A percentile compares a stretch with the other conserved stretches of the same genome.
These are phyloP conservation scores for Colletotrichum liriopes DNA, from an alignment of 2,329 filamentous ascomycete genomes.

Conservation along the genomic window DNA sequence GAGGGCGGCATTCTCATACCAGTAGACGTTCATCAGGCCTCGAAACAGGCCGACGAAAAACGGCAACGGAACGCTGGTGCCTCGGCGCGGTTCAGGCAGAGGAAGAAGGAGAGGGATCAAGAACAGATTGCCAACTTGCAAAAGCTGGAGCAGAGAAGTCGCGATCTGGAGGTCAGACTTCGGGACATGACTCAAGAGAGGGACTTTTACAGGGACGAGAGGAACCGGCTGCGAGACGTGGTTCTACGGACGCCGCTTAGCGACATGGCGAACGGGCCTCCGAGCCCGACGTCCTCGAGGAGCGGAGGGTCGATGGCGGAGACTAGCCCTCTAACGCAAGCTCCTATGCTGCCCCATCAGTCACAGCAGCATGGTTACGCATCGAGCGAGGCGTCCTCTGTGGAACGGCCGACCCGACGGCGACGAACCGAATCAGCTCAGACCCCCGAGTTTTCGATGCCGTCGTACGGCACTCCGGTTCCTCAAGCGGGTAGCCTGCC, in stretches of 20 bases:
- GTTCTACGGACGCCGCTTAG: slow-evolving; percentile 72
- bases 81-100: slow-evolving; percentile 84
- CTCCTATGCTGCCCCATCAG: slow-evolving; percentile 48
- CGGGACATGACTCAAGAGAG: slow-evolving; percentile 73
- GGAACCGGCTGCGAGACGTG: slow-evolving; percentile 80
- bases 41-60: slow-evolving; percentile 88
- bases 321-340: slow-evolving; percentile 53
- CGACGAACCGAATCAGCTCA: slow-evolving; percentile 61
- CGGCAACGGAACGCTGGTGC: slow-evolving; percentile 88
- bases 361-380: slow-evolving; percentile 52
- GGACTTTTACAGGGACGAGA: slow-evolving; percentile 81
- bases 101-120: slow-evolving; percentile 86
- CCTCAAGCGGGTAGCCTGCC: slow-evolving; percentile 57
- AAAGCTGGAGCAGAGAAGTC: slow-evolving; percentile 77
- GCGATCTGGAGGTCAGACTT: slow-evolving; percentile 72
- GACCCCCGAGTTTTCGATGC: slow-evolving; percentile 59
- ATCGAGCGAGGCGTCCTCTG: slow-evolving; percentile 59
- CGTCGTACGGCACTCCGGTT: slow-evolving; percentile 56
- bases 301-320: slow-evolving; percentile 56
- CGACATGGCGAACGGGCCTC: slow-evolving; percentile 66
- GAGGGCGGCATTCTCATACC: slow-evolving; percentile 69
- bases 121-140: slow-evolving; percentile 80
- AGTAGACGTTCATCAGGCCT: slow-evolving; percentile 86
- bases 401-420: slow-evolving; percentile 63
- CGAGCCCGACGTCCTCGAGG: slow-evolving; percentile 63